Base-by-base conservation (phyloP, 2,329 filamentous ascomycete genomes). In the Talaromyces albobiverticillius region DNA sequence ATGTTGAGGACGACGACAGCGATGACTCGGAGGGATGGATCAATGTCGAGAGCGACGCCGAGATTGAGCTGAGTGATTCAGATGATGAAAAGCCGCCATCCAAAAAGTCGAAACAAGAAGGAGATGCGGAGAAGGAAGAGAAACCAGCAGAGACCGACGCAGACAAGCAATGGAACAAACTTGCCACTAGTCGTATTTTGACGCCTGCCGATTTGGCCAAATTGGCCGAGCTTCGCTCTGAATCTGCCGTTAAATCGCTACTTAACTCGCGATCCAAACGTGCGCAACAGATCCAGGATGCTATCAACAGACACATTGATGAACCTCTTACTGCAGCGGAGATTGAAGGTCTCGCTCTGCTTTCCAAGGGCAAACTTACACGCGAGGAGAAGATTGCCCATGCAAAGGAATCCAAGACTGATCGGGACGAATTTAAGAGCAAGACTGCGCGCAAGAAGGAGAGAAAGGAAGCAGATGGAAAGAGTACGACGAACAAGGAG, bases 161-260 rank as follows among this genome's bases (percentile, higher is more conserved):
- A 25, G 59, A 60, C 42, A 61, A 64, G 46, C 31, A 58, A 14
- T 57, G 59, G 60, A 57, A 57, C 32, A 90, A 85, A 64, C 83
- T 96, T 41, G 92, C 92, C n/a, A 96, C 90, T 0, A 95, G 90
- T 2, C 88, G 89, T 46, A 95, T 99, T 60, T 85, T 99, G 58
- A 99, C 94, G 0, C 94, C 94, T 0, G 94, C 94, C 11, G 94
- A 99, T 72, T 82, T 97, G n/a, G 87, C 89, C 62, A 97, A 97
- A 71, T 86, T 99, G 18, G 85, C 90, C 58, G 93, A 96, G 72
- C 85, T 99, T 22, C 89, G 90, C 45, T 79, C 88, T 47, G 79
- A 87, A 41, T 84, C 90, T 18, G 82, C 83, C 32, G 76, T 97
- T 45, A 84, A 88, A 59, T 86, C 88, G 58, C 67, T 76, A 31